Evolutionary conservation across 192 early-diverging fungal genomes (phyloP).

Genomic region (Linnemannia elongata): DNA sequence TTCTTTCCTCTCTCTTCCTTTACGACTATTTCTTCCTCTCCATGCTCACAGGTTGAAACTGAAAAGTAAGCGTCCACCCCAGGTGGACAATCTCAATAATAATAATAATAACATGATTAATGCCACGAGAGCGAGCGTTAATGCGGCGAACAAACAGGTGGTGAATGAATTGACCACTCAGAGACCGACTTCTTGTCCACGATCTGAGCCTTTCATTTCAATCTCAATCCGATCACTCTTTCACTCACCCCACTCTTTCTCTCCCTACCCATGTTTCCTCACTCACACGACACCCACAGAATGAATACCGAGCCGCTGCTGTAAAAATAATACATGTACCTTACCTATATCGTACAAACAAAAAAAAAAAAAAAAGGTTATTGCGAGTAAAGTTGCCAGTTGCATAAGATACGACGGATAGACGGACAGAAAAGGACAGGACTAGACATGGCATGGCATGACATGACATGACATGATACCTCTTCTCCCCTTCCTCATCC

Average conservation of each 20-base stretch:
- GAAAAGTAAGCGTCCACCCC: no score
- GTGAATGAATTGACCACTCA: not conserved
- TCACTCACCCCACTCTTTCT: not conserved
- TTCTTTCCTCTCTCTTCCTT: no score
- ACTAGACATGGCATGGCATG: not conserved
- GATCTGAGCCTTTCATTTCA: not conserved
- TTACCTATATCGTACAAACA: no score
- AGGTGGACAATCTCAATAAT: no score
- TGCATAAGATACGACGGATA: not conserved
- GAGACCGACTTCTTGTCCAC: not conserved
- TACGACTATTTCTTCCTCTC: no score
- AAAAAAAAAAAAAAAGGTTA: not conserved
- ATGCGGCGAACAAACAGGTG: not conserved
- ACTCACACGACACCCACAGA: not conserved
- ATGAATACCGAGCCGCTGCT: no score
- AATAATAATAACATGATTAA: no score
- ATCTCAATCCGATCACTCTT: not conserved
- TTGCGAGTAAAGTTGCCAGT: slow-evolving; percentile 10
- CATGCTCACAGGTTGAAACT: no score
- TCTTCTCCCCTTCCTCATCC: not conserved
- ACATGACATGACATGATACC: not conserved
- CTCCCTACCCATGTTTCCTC: not conserved
- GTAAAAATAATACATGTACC: no score
- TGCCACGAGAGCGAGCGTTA: no score
- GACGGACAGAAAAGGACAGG: not conserved